Percentiles rank a stretch among this genome's conserved stretches.
Evolutionary conservation across 495 filamentous ascomycete genomes (phyloP).

Genomic region (Aspergillus coremiiformis): DNA sequence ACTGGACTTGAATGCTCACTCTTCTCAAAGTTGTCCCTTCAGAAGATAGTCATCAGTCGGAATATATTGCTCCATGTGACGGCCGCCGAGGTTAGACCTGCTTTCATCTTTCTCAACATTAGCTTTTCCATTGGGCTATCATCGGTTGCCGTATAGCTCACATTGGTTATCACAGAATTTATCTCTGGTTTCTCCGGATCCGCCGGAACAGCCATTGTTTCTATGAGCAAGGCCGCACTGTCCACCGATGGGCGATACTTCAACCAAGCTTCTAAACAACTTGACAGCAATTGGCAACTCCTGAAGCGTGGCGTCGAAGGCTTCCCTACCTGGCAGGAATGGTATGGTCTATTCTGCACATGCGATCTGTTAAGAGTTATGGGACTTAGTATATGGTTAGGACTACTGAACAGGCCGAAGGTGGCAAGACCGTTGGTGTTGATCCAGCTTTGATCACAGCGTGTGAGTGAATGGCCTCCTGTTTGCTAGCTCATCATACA

Average conservation of each 20-base stretch:
- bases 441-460: slow-evolving; percentile 86
- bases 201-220: slow-evolving; percentile 86
- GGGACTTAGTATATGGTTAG: slow-evolving; percentile 32
- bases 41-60: slow-evolving; percentile 95
- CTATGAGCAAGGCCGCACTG: slow-evolving; percentile 76
- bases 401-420: slow-evolving; percentile 73
- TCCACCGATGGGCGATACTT: slow-evolving; percentile 98
- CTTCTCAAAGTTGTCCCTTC: slow-evolving; percentile 76
- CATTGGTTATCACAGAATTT: slow-evolving; percentile 47
- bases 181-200: slow-evolving; percentile 96
- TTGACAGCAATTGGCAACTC: slow-evolving; percentile 86
- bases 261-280: slow-evolving; percentile 89
- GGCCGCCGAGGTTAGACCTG: slow-evolving; percentile 63
- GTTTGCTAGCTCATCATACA: not conserved
- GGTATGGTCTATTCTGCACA: slow-evolving; percentile 43
- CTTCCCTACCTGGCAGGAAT: slow-evolving; percentile 97
- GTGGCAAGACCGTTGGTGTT: slow-evolving; percentile 81
- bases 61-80: slow-evolving; percentile 95
- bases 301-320: slow-evolving; percentile 90
- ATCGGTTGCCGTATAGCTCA: slow-evolving; percentile 7
- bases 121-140: not conserved
- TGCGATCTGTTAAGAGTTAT: not conserved
- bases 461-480: slow-evolving; percentile 32
- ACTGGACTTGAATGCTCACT: slow-evolving; percentile 12
- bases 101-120: not conserved